Conservation (phyloP, 441 rosid genomes). For the Arabidopsis lyrata region DNA sequence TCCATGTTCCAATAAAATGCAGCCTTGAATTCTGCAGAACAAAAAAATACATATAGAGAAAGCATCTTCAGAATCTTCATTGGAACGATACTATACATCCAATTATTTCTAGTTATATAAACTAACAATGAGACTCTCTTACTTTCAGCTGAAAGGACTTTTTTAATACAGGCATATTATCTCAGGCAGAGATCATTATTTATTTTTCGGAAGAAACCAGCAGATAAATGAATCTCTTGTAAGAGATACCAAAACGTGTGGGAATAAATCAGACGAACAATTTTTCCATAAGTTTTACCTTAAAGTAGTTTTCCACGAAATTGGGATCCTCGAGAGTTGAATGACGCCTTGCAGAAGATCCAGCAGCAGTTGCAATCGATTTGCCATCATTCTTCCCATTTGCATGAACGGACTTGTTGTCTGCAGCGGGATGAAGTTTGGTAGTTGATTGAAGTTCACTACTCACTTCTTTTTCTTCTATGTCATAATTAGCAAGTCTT, state of each 20-base stretch:
- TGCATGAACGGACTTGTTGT: slow-evolving; percentile 41
- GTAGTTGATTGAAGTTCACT: slow-evolving; percentile 46
- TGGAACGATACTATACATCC: slow-evolving; percentile 12
- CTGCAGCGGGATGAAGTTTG: slow-evolving; percentile 47
- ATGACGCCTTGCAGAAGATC: slow-evolving; percentile 56
- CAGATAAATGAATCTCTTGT: background rate
- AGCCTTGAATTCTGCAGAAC: slow-evolving; percentile 85
- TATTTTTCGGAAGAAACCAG: slow-evolving; percentile 14
- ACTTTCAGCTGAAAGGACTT: slow-evolving; percentile 11
- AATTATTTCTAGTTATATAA: slow-evolving; percentile 11
- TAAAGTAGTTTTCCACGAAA: slow-evolving; percentile 94
- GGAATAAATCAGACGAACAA: background rate
- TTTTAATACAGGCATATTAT: background rate
- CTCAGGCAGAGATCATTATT: slow-evolving; percentile 9
- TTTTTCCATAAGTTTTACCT: slow-evolving; percentile 53
- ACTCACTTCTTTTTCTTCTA: slow-evolving; percentile 46
- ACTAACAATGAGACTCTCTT: slow-evolving; percentile 4
- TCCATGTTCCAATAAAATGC: slow-evolving; percentile 99
- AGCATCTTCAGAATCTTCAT: slow-evolving; percentile 23
- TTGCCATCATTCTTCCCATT: slow-evolving; percentile 46
- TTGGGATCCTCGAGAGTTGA: slow-evolving; percentile 86
- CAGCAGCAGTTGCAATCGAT: slow-evolving; percentile 45
- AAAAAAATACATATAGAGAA: slow-evolving; percentile 1
- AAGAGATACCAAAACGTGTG: background rate
- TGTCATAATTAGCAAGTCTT: slow-evolving; percentile 40